Base-by-base conservation (phyloP, 805 yeast genomes). In the Ogataea sp. region DNA sequence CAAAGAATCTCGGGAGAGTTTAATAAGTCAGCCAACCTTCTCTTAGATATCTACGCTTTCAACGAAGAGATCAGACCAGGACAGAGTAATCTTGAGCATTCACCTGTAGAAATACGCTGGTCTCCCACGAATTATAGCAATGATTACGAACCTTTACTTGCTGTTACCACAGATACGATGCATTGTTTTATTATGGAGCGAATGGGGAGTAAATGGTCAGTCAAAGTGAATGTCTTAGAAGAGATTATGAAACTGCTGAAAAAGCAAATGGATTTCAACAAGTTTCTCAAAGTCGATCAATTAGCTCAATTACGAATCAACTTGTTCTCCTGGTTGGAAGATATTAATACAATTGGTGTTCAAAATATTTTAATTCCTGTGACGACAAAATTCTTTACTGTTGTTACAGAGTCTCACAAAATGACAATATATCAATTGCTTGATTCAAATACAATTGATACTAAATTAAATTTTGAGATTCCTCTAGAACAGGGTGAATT, bases 251-350 rank as follows among this genome's bases (percentile, higher is more conserved):
- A n/a, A n/a, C n/a, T n/a, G n/a, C 33, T 45, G 13, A 16, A 37
- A 20, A 20, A 32, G 4, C 27, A 43, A 11, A 37, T 56, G 3
- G 33, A 48, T 30, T n/a, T 43, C 17, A 24, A 36, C 6, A 46
- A 39, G 21, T 20, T 51, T 4, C 36, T 53, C 16, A 40, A 32
- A 7, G 37, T 24, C n/a, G 33, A 42, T 2, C 42, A 47, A 30
- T 28, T 54, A 15, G 31, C 37, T 29, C 30, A 32, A 31, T 37
- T 56, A 14, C 43, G 59, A 33, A 39, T 53, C n/a, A 55, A 51
- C 26, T 47, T 55, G 13, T 42, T 54, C 28, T 51, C 39, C 13
- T 49, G 56, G 51, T 37, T 43, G 17, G 36, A 41, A 18, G 41
- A 39, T 3, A 24, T 41, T 10, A 28, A 41, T 13, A 11, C 11